phyloP scores from a whole-genome alignment of 2,329 filamentous ascomycete species.

The Talaromyces sp. region DNA sequence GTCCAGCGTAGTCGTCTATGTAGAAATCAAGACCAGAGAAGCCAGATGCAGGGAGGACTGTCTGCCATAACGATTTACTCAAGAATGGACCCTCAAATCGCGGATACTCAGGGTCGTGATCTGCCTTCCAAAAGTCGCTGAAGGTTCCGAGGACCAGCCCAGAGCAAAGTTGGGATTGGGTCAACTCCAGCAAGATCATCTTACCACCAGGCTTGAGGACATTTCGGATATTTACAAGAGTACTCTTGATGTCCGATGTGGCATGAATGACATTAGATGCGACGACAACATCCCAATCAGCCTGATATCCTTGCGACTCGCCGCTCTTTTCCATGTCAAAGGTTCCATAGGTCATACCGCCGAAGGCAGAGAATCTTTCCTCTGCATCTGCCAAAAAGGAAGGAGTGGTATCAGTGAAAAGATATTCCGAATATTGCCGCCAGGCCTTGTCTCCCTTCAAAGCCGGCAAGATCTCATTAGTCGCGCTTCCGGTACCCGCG shows the following conservation, averaged over 20 bases:
- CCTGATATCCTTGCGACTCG: constrained; percentile 37
- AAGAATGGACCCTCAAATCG: too few species aligned
- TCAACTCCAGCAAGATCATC: constrained; percentile 44
- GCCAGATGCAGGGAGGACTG: too few species aligned
- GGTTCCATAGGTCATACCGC: constrained; percentile 34
- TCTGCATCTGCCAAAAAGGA: neutral
- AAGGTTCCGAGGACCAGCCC: too few species aligned
- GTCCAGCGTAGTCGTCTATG: too few species aligned
- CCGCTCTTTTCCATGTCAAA: constrained; percentile 36
- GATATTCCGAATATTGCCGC: neutral
- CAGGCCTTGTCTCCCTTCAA: neutral
- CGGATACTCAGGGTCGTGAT: too few species aligned
- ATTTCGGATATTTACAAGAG: constrained; percentile 32
- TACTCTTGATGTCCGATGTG: constrained; percentile 30
- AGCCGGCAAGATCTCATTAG: neutral
- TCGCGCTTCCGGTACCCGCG: neutral
- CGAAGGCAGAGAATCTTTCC: constrained; percentile 25
- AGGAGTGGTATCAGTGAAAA: neutral
- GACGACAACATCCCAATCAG: constrained; percentile 40
- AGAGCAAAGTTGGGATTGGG: too few species aligned
- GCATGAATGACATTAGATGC: constrained; percentile 48
- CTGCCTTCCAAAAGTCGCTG: too few species aligned
- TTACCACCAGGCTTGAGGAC: constrained; percentile 50
- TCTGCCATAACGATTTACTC: too few species aligned
- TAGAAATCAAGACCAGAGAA: too few species aligned